These are phyloP conservation scores for Phytophthora colocasiae DNA, from an alignment of 352 stramenopile genomes.

Conservation along the genomic window DNA sequence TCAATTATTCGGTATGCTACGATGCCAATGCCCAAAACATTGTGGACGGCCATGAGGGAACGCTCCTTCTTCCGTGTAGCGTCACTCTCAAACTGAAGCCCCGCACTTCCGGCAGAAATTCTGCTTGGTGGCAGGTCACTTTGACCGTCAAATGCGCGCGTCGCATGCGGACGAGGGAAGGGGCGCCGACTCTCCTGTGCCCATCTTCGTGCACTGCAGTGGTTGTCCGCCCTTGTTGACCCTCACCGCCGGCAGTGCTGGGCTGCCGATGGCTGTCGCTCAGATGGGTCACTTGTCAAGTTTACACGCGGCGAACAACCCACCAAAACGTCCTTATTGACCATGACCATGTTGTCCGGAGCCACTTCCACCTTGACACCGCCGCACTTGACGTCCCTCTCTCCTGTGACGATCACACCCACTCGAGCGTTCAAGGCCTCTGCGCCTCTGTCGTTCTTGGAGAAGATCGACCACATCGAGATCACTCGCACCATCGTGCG, in stretches of 20 bases:
- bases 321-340: constrained; percentile 1
- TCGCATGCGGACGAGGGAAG: constrained; percentile 30
- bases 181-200: constrained; percentile 3
- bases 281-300: constrained; percentile 44
- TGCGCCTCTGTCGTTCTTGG: constrained; percentile 40
- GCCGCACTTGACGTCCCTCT: constrained; percentile 29
- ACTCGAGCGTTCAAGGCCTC: constrained; percentile 33
- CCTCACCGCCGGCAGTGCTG: constrained; percentile 28
- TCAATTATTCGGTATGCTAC: no score
- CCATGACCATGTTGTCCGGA: constrained; percentile 31
- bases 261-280: constrained; percentile 13
- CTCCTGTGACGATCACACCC: constrained; percentile 33
- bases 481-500: constrained; percentile 47
- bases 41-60: no score
- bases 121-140: no score
- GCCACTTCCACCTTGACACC: constrained; percentile 32
- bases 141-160: constrained; percentile 9
- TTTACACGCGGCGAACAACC: constrained; percentile 19
- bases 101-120: no score
- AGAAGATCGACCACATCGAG: constrained; percentile 55
- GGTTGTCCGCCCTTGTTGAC: constrained; percentile 22
- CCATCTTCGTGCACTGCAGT: constrained; percentile 15
- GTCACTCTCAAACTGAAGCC: no score
- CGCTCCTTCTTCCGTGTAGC: no score
- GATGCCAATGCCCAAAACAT: no score